Evolutionary conservation across 164 flowering plant genomes (phyloP), one percentile per base, ranked within the genome.

Genomic region (Houttuynia cordata): DNA sequence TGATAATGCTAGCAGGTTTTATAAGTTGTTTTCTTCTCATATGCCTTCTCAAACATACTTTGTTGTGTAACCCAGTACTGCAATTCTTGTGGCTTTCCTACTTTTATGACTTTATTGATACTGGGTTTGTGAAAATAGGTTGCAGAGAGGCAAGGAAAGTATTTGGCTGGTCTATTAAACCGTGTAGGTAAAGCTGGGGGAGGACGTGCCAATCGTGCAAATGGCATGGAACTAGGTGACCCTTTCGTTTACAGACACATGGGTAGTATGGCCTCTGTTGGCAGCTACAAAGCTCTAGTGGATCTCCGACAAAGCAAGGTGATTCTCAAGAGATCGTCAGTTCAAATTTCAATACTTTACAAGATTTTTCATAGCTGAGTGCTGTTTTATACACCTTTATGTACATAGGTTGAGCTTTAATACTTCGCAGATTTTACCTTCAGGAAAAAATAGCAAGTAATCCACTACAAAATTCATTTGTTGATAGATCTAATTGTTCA

Each of bases 201-300:
- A 10, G 95, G 93, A 47, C 82, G 79, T 74, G 97, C 95, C 18
- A 70, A 51, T 37, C 50, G 64, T 6, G 76, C 79, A 3, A 84
- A 75, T 71, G 78, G 68, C 64, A 69, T 81, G 22, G 47, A 73
- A 58, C 52, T 84, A 0, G 97, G 95, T 15, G 91, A 86, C 14
- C 91, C 91, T 51, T 90, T 90, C 68, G 85, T 83, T 10, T 87
- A 90, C 77, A 82, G 68, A 62, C 97, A 90, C 67, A 80, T 87
- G 4, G 97, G 93, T 56, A 84, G 92, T 81, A 87, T 87, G 95
- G 97, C 95, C 42, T 68, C 95, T 14, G 93, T 87, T 0, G 96
- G 93, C 9, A 74, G 86, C 8, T 89, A 83, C 64, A 89, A 89
- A 72, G 94, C 97, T 6, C 71, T 89, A 49, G 97, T 89, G 9